Conservation (phyloP, 2,329 filamentous ascomycete genomes). For the Aspergillus sp. region DNA sequence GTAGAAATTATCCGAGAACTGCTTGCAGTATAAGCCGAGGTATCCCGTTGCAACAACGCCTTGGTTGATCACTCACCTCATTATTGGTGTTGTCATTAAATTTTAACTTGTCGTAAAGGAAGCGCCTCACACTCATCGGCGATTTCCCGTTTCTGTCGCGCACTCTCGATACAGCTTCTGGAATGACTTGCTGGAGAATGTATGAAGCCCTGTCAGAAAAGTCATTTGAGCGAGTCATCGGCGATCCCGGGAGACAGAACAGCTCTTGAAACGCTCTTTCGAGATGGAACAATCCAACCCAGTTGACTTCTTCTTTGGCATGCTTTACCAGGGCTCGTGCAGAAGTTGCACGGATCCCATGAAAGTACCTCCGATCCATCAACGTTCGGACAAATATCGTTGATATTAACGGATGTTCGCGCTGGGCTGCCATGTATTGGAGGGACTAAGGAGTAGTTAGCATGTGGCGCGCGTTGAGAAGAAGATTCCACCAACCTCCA, state of each 20-base stretch:
- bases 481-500: conserved; percentile 38
- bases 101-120: conserved; percentile 78
- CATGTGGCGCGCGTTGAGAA: conserved; percentile 1
- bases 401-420: conserved; percentile 70
- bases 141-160: conserved; percentile 67
- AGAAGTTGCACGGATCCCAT: conserved; percentile 82
- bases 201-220: conserved; percentile 83
- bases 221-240: conserved; percentile 79
- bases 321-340: conserved; percentile 69
- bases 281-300: conserved; percentile 75
- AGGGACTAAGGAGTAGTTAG: conserved; percentile 45
- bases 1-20: conserved; percentile 83
- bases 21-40: conserved; percentile 9
- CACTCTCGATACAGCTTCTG: conserved; percentile 68
- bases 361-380: conserved; percentile 85
- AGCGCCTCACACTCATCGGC: conserved; percentile 67
- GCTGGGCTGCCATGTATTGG: conserved; percentile 59
- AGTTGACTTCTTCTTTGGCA: conserved; percentile 59
- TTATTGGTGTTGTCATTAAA: conserved; percentile 95
- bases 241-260: conserved; percentile 70
- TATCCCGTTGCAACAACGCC: conserved; percentile 1
- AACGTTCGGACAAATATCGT: conserved; percentile 83
- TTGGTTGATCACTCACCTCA: conserved; percentile 28
- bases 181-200: conserved; percentile 72
- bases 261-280: conserved; percentile 78